These are phyloP conservation scores for Erodium maritimum DNA, from an alignment of 345 rosid genomes.

Conservation along the genomic window DNA sequence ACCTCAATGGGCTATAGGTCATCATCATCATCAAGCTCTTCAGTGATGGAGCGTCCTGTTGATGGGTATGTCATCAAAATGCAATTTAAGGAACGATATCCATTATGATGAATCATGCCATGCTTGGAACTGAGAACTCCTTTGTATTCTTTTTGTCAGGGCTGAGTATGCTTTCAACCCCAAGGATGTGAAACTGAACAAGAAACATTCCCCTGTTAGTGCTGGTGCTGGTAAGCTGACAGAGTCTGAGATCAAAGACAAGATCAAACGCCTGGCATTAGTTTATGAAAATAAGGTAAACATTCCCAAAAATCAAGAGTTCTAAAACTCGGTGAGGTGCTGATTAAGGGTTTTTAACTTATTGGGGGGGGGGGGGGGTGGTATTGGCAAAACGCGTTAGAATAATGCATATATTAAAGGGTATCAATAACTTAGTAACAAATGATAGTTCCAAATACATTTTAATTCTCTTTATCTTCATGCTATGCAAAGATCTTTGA, in stretches of 20 bases:
- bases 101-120: not conserved
- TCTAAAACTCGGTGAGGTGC: too few relatives aligned
- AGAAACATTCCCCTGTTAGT: slow-evolving; percentile 39
- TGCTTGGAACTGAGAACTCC: too few relatives aligned
- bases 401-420: too few relatives aligned
- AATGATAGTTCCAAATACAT: too few relatives aligned
- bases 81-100: not conserved
- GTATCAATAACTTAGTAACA: too few relatives aligned
- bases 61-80: slow-evolving; percentile 42
- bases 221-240: slow-evolving; percentile 30
- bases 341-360: too few relatives aligned
- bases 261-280: slow-evolving; percentile 45
- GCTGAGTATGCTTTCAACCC: slow-evolving; percentile 80
- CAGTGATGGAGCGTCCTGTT: slow-evolving; percentile 28
- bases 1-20: slow-evolving; percentile 20
- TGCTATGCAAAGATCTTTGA: too few relatives aligned
- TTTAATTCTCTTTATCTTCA: too few relatives aligned
- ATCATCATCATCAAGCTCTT: slow-evolving; percentile 29
- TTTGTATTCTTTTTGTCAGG: slow-evolving; percentile 19
- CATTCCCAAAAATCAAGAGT: too few relatives aligned
- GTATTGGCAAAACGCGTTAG: too few relatives aligned
- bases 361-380: too few relatives aligned
- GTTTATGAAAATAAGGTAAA: slow-evolving; percentile 56
- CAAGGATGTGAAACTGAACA: slow-evolving; percentile 45
- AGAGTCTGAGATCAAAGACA: slow-evolving; percentile 60